Evolutionary conservation across 2,329 filamentous ascomycete genomes (phyloP), one percentile per base, ranked within the genome.

Genomic region (Cladosporium sp.): DNA sequence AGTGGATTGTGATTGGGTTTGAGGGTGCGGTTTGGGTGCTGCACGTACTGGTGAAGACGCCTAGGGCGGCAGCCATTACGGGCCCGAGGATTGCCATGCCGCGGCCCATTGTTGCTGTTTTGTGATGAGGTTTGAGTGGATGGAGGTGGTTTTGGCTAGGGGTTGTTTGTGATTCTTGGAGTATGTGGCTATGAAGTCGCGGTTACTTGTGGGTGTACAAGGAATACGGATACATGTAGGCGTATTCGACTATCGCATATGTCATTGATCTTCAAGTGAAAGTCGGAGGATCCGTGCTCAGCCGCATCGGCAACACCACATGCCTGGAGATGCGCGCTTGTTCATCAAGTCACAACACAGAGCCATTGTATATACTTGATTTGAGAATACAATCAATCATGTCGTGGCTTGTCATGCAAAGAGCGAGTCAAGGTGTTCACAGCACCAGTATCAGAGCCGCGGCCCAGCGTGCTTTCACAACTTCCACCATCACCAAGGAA

Each of bases 21-120:
- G n/a, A n/a, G n/a, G n/a, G n/a, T n/a, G n/a, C n/a, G n/a, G n/a
- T n/a, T 18, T 35, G 22, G 22, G n/a, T 16, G 3, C 2, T 36
- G n/a, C 18, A 16, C 13, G 19, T 48, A 48, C 45, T 38, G 15
- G 29, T 48, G 6, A 40, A 19, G 5, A 48, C 45, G 16, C 45
- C 45, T 7, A 39, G 20, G 11, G n/a, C 36, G 36, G 25, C 45
- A 18, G 45, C 45, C 36, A 48, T 48, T 6, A 40, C 36, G 5
- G 45, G 45, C 36, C 45, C 45, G 13, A 48, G 35, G 22, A 48
- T 40, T 25, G 36, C 45, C 45, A 48, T 48, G 22, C 45, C 45
- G 27, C 45, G 45, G 22, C 45, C 45, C 45, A 48, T 48, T 12
- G n/a, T 48, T 15, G 13, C 13, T 16, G 2, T 22, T 40, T 7